phyloP scores from a whole-genome alignment of 2,329 filamentous ascomycete species.

The Pseudogymnoascus sp. region DNA sequence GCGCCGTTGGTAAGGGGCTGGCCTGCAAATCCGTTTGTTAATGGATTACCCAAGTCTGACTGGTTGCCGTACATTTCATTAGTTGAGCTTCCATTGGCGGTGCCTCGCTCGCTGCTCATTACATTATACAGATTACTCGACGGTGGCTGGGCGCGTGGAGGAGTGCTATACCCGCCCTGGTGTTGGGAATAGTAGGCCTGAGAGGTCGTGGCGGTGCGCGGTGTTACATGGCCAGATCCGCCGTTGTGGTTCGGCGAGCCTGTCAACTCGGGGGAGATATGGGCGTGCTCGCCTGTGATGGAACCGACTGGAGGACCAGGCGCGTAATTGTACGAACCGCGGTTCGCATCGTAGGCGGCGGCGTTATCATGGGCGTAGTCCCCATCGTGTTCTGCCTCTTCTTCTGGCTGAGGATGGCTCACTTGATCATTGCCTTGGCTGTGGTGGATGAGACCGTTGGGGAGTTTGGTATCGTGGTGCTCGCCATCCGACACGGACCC shows the following conservation, averaged over 20 bases:
- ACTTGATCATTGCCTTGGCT: conserved; percentile 46
- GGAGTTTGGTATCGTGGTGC: conserved; percentile 51
- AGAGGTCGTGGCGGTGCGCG: conserved; percentile 63
- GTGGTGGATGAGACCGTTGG: conserved; percentile 60
- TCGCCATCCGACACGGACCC: conserved; percentile 52
- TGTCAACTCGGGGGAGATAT: conserved; percentile 73
- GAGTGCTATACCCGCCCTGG: conserved; percentile 59
- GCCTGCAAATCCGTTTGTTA: conserved; percentile 55
- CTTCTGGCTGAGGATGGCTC: conserved; percentile 46
- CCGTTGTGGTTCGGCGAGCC: conserved; percentile 73
- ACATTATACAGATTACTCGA: conserved; percentile 83
- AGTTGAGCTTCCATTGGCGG: conserved; percentile 54
- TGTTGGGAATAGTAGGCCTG: conserved; percentile 64
- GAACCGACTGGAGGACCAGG: conserved; percentile 55
- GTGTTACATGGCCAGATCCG: conserved; percentile 75
- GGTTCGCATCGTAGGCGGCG: conserved; percentile 60
- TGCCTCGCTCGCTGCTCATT: conserved; percentile 68
- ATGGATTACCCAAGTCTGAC: conserved; percentile 45
- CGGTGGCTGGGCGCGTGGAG: conserved; percentile 59
- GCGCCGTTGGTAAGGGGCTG: conserved; percentile 60
- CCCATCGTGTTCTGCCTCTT: conserved; percentile 62
- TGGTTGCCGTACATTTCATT: conserved; percentile 65
- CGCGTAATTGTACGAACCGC: conserved; percentile 68
- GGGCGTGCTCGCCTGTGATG: conserved; percentile 62
- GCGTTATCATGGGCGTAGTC: conserved; percentile 83